Conservation (phyloP, 352 stramenopile species). For the Phytophthora vignae region DNA sequence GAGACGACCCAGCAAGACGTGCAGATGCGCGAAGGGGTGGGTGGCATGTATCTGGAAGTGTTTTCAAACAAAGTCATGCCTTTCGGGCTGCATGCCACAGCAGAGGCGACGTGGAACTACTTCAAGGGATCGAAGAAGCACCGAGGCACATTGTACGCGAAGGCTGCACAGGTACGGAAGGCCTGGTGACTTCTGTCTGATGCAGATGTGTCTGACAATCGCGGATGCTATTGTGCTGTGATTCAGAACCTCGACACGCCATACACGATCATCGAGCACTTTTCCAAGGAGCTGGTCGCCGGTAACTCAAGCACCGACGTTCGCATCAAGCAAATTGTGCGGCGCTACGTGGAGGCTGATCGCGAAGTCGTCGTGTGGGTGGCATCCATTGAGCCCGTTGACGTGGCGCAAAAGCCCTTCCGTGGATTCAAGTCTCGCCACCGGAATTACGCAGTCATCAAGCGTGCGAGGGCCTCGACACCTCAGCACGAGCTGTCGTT, state of each 20-base stretch:
- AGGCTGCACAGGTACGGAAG: conserved; percentile 36
- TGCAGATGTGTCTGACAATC: background rate
- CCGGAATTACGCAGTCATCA: conserved; percentile 67
- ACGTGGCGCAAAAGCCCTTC: conserved; percentile 52
- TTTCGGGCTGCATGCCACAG: conserved; percentile 34
- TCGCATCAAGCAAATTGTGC: conserved; percentile 66
- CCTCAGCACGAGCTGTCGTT: conserved; percentile 47
- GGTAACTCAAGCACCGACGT: conserved; percentile 61
- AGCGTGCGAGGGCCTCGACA: conserved; percentile 42
- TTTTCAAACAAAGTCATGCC: conserved; percentile 43
- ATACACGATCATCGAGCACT: conserved; percentile 68
- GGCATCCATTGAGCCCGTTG: conserved; percentile 55
- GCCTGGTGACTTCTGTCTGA: background rate
- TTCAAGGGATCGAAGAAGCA: conserved; percentile 50
- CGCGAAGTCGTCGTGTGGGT: conserved; percentile 70
- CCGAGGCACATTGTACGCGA: conserved; percentile 41
- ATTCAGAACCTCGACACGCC: conserved; percentile 41
- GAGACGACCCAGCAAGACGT: conserved; percentile 37
- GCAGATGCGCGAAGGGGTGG: conserved; percentile 31
- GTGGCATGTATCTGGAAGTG: conserved; percentile 42
- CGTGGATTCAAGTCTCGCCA: conserved; percentile 47
- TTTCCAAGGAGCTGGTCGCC: conserved; percentile 61
- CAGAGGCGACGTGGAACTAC: conserved; percentile 43
- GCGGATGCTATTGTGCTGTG: background rate
- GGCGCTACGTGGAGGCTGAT: conserved; percentile 65